Evolutionary conservation across 441 rosid species (phyloP).

Genomic region (Arabidopsis hybrid): DNA sequence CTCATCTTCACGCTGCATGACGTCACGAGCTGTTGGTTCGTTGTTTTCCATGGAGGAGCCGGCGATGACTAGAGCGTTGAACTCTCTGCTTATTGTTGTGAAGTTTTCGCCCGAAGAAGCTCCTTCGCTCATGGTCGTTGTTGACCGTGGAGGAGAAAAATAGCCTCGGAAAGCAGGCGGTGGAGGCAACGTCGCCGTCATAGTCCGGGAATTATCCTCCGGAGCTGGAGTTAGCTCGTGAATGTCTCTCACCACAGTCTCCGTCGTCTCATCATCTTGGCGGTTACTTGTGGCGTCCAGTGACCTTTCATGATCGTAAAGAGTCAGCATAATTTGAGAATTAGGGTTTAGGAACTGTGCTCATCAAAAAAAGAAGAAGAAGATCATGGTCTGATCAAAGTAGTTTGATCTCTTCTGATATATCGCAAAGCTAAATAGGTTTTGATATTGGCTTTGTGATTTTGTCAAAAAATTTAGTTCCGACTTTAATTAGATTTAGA

Average conservation of each 20-base stretch:
- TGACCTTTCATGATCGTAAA: slow-evolving; percentile 34
- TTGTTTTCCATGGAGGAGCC: slow-evolving; percentile 63
- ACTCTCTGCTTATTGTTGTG: slow-evolving; percentile 86
- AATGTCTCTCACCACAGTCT: slow-evolving; percentile 66
- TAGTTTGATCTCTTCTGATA: slow-evolving; percentile 2
- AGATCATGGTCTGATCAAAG: slow-evolving; percentile 25
- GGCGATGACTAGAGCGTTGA: slow-evolving; percentile 86
- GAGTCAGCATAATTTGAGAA: slow-evolving; percentile 36
- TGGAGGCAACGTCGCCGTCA: slow-evolving; percentile 64
- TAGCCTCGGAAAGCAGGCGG: slow-evolving; percentile 47
- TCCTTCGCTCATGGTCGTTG: slow-evolving; percentile 45
- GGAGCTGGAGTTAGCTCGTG: slow-evolving; percentile 70
- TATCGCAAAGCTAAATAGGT: neutral
- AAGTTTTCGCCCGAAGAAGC: slow-evolving; percentile 76
- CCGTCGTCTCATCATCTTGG: slow-evolving; percentile 29
- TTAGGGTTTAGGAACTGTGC: slow-evolving; percentile 8
- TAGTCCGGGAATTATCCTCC: neutral
- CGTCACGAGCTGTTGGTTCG: slow-evolving; percentile 25
- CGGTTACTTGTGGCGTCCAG: slow-evolving; percentile 8
- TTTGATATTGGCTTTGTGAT: slow-evolving; percentile 4
- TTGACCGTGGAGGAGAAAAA: slow-evolving; percentile 54
- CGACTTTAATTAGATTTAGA: slow-evolving; percentile 21
- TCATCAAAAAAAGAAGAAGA: slow-evolving; percentile 18
- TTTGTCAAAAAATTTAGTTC: slow-evolving; percentile 31
- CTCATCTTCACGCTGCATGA: neutral